Percentiles rank a stretch among this genome's conserved stretches.
These are phyloP conservation scores for Beauveria bassiana DNA, from an alignment of 2,329 filamentous ascomycete genomes.

Conservation along the genomic window DNA sequence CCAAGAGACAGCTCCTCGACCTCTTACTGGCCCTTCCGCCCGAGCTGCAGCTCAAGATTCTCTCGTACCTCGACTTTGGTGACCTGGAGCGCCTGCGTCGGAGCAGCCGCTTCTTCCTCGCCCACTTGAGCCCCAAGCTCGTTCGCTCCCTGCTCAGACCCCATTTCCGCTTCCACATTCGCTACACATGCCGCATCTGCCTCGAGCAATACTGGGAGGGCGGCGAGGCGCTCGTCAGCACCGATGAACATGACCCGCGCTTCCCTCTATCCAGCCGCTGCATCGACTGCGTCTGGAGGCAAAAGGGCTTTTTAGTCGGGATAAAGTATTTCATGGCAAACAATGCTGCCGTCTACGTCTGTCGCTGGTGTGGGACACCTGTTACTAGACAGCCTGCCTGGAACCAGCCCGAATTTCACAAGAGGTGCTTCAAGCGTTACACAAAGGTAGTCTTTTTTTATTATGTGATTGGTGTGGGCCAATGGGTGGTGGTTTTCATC, in stretches of 20 bases:
- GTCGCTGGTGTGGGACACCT: constrained; percentile 38
- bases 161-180: constrained; percentile 22
- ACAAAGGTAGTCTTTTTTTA: constrained; percentile 29
- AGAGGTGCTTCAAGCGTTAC: constrained; percentile 31
- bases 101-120: constrained; percentile 31
- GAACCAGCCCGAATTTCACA: constrained; percentile 33
- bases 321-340: constrained; percentile 30
- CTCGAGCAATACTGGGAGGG: constrained; percentile 24
- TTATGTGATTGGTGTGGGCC: constrained; percentile 30
- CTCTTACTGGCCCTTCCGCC: constrained; percentile 29
- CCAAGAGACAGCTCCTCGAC: not conserved
- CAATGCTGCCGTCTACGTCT: constrained; percentile 28
- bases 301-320: constrained; percentile 29
- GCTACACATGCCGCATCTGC: constrained; percentile 34
- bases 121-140: constrained; percentile 26
- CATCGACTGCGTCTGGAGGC: constrained; percentile 29
- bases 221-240: constrained; percentile 25
- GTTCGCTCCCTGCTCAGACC: constrained; percentile 29
- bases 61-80: constrained; percentile 33
- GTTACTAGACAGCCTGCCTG: constrained; percentile 23
- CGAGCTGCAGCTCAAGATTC: constrained; percentile 34
- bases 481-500: constrained; percentile 28
- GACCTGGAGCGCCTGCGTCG: constrained; percentile 35
- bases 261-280: constrained; percentile 34
- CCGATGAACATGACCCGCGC: constrained; percentile 20